Evolutionary conservation across 2,329 filamentous ascomycete genomes (phyloP).

Genomic region (Emydomyces testavorans): DNA sequence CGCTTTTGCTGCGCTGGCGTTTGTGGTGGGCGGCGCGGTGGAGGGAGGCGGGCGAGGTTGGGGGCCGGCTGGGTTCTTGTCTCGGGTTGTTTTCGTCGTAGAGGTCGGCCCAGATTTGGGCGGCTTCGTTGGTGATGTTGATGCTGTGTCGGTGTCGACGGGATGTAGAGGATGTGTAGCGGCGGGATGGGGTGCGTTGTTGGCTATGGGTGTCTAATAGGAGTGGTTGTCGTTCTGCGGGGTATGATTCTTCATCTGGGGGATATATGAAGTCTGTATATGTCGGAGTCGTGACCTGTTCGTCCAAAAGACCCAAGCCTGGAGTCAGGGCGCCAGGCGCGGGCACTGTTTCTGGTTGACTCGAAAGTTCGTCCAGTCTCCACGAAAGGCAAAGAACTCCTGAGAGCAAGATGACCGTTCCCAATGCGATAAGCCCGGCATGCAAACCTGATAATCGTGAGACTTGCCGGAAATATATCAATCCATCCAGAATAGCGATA

Average conservation of each 20-base stretch:
- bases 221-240: slow-evolving; percentile 33
- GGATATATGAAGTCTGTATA: slow-evolving; percentile 19
- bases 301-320: slow-evolving; percentile 67
- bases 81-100: slow-evolving; percentile 52
- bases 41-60: slow-evolving; percentile 9
- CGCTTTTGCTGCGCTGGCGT: slow-evolving; percentile 14
- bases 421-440: slow-evolving; percentile 62
- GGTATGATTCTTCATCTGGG: slow-evolving; percentile 32
- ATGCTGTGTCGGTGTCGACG: slow-evolving; percentile 37
- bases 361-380: slow-evolving; percentile 62
- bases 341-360: slow-evolving; percentile 39
- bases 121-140: slow-evolving; percentile 51
- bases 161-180: slow-evolving; percentile 27
- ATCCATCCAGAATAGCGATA: slow-evolving; percentile 88
- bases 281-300: slow-evolving; percentile 26
- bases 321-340: slow-evolving; percentile 56
- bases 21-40: slow-evolving; percentile 15
- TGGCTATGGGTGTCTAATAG: slow-evolving; percentile 25
- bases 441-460: slow-evolving; percentile 64
- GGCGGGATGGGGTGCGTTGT: slow-evolving; percentile 21
- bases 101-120: slow-evolving; percentile 79
- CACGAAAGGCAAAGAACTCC: slow-evolving; percentile 89
- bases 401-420: slow-evolving; percentile 71
- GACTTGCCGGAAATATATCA: slow-evolving; percentile 92
- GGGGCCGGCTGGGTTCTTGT: slow-evolving; percentile 1